Conservation (phyloP, 768 basidiomycete genomes). For the Boletus patriciae region DNA sequence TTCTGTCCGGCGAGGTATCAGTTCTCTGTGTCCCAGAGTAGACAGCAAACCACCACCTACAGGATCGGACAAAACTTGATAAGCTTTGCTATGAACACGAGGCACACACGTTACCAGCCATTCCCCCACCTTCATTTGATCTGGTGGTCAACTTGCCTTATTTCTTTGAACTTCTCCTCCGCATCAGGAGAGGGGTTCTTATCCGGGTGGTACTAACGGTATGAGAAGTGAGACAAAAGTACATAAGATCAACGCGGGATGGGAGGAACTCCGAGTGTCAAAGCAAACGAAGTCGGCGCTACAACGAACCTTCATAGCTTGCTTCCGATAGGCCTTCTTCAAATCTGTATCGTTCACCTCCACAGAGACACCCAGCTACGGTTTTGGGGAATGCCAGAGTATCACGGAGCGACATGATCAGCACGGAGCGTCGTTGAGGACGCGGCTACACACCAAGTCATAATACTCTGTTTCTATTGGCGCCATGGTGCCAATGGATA, state of each 20-base stretch:
- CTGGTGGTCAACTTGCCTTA: conserved; percentile 56
- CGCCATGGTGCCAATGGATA: conserved; percentile 49
- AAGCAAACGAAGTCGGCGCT: neutral
- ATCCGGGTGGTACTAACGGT: conserved; percentile 85
- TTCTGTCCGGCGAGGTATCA: conserved; percentile 48
- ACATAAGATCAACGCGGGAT: neutral
- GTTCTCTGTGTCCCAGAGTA: conserved; percentile 3
- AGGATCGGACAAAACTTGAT: conserved; percentile 85
- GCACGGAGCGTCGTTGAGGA: neutral
- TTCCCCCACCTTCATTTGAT: conserved; percentile 9
- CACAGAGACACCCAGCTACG: conserved; percentile 65
- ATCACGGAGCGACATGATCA: conserved; percentile 1
- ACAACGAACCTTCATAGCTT: conserved; percentile 80
- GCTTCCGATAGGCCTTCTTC: conserved; percentile 94
- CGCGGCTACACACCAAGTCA: conserved; percentile 59
- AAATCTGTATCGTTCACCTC: conserved; percentile 79
- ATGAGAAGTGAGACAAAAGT: neutral
- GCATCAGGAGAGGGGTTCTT: conserved; percentile 93
- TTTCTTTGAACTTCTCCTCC: conserved; percentile 95
- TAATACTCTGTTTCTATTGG: conserved; percentile 92
- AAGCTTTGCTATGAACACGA: conserved; percentile 72
- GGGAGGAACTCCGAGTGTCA: neutral
- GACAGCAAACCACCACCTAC: conserved; percentile 43
- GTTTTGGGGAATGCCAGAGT: neutral
- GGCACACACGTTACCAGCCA: conserved; percentile 17